These are phyloP conservation scores for Eudorina sp. DNA, from an alignment of 139 green algal genomes.

Conservation along the genomic window DNA sequence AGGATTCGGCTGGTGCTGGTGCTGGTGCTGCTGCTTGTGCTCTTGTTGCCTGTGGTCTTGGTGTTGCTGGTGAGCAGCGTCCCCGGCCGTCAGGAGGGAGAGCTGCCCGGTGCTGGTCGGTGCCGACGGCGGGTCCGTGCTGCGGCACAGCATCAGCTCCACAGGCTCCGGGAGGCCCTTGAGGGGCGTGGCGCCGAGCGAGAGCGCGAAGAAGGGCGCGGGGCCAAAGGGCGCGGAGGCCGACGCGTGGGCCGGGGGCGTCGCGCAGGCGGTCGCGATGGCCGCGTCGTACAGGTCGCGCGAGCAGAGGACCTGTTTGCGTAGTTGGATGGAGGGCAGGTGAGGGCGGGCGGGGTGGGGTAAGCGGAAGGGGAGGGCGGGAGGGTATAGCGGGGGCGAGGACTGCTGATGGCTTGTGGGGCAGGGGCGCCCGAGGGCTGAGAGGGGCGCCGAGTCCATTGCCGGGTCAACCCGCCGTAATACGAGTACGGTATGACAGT, in stretches of 20 bases:
- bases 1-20: background rate
- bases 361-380: too few species aligned
- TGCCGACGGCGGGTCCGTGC: background rate
- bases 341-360: too few species aligned
- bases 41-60: background rate
- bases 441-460: too few species aligned
- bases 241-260: background rate
- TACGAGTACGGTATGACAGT: background rate
- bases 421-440: too few species aligned
- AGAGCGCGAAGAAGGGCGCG: background rate
- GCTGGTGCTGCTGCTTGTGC: background rate
- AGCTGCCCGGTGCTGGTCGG: background rate
- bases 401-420: too few species aligned
- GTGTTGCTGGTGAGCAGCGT: background rate
- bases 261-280: background rate
- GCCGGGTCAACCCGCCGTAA: too few species aligned
- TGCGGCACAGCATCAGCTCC: conserved; percentile 21
- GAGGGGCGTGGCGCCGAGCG: background rate
- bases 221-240: background rate
- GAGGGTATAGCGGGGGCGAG: too few species aligned
- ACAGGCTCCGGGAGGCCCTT: conserved; percentile 6
- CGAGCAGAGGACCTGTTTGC: conserved; percentile 25
- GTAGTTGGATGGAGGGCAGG: too few species aligned
- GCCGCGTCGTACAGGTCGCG: conserved; percentile 13
- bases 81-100: background rate